Percentiles rank a stretch among this genome's conserved stretches.
These are phyloP conservation scores for Onygenales sp. DNA, from an alignment of 2,329 filamentous ascomycete species.

Conservation along the genomic window DNA sequence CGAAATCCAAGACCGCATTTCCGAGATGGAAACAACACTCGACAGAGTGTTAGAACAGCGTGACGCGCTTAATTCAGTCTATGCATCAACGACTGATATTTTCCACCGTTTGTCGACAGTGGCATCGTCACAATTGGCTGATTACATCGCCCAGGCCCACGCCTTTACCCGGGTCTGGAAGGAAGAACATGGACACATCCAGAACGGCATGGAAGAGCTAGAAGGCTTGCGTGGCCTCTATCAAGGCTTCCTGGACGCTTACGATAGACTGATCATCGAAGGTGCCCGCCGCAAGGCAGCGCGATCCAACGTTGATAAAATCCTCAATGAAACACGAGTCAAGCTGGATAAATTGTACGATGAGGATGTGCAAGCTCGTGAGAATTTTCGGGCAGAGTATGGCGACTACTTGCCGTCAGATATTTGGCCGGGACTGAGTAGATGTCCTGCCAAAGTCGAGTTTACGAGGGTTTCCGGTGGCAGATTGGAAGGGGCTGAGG, in stretches of 20 bases:
- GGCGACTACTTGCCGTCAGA: constrained; percentile 82
- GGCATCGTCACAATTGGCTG: constrained; percentile 50
- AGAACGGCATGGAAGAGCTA: constrained; percentile 63
- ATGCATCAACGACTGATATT: constrained; percentile 51
- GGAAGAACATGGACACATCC: constrained; percentile 62
- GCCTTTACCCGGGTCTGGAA: constrained; percentile 53
- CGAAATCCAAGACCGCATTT: constrained; percentile 64
- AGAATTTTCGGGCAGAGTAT: constrained; percentile 70
- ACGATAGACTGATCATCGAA: constrained; percentile 76
- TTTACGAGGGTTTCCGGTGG: constrained; percentile 29
- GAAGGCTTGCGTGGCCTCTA: constrained; percentile 73
- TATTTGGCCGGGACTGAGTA: constrained; percentile 67
- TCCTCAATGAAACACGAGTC: constrained; percentile 68
- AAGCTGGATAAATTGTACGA: constrained; percentile 67
- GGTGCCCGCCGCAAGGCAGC: constrained; percentile 64
- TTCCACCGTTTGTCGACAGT: constrained; percentile 60
- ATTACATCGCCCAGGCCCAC: constrained; percentile 39
- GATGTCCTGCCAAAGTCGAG: constrained; percentile 43
- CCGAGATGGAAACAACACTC: constrained; percentile 66
- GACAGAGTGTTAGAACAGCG: constrained; percentile 55
- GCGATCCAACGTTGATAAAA: constrained; percentile 62
- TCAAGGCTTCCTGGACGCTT: constrained; percentile 73
- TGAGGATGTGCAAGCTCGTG: constrained; percentile 61
- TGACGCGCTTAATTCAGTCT: constrained; percentile 45
- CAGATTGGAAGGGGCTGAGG: constrained; percentile 18